Evolutionary conservation across 1,284 basidiomycete species (phyloP), one percentile per base, ranked within the genome.

Genomic region (Austroboletus novae-zelandiae): DNA sequence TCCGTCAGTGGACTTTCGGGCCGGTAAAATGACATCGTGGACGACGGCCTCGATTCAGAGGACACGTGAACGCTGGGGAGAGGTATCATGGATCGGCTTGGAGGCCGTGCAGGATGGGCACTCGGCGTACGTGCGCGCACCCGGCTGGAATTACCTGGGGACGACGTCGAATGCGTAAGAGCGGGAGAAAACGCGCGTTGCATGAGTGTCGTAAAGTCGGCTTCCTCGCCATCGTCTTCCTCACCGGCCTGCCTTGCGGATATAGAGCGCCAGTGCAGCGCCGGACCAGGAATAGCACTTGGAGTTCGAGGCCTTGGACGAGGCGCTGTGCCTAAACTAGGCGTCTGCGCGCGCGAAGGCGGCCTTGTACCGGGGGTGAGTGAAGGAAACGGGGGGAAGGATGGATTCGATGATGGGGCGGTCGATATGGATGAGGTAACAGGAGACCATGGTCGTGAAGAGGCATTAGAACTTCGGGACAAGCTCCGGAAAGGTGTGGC

Each of bases 61-160:
- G 82, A 81, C 40, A 90, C 67, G 45, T 87, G 83, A 2, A 91
- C 72, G 54, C 76, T 83, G 5, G 89, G 88, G 18, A 89, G 75
- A 17, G 89, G 89, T 52, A 91, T 91, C 80, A 81, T 86, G 5
- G 89, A 91, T 51, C 86, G 78, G 63, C 88, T 90, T 1, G 88
- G 87, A 31, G 89, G 86, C 34, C 89, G 78, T n/a, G 83, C 79
- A 41, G 79, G 78, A 57, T 80, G 81, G 31, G 72, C 64, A 17
- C 70, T 65, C 0, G 74, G 73, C 13, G 77, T 77, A 43, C 69
- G 65, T 9, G 71, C 65, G 40, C 72, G 67, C 8, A 56, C 59
- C 45, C 59, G 40, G 23, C 39, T 49, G 39, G 57, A 51, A 41
- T 70, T 67, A 51, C 68, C 61, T 37, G 71, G 71, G 25, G 78